Evolutionary conservation across 352 stramenopile species (phyloP), one percentile per base, ranked within the genome.

Genomic region (Phytopythium boreale): DNA sequence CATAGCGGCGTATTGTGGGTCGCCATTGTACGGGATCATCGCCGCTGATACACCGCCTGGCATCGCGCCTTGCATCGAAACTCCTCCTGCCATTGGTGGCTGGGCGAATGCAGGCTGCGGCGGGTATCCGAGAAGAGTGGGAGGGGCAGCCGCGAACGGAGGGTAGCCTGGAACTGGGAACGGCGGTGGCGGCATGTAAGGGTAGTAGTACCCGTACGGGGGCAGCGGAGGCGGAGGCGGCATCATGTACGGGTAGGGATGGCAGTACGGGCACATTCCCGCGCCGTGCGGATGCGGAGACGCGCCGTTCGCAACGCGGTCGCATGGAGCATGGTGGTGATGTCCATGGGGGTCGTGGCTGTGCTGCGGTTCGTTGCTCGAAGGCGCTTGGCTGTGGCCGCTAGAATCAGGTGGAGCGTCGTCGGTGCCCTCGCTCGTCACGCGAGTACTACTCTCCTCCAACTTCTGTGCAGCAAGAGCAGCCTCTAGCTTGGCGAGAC

Each of bases 201-300:
- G 64, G 55, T 81, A 77, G 62, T 77, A 79, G 56, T 73, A 80
- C 52, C 74, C 70, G 46, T 78, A 80, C 39, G 73, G 64, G 1
- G 58, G 51, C 36, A 59, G 65, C 24, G 67, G 62, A 0, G 67
- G 69, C n/a, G 67, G 71, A 8, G 72, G 72, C 12, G 62, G 56
- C 61, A 76, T 75, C 50, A 69, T 65, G 64, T 80, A 83, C 20
- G 68, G 67, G 68, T 79, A 80, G 17, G 66, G 65, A 37, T 71
- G 44, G 47, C 72, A 74, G 37, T 61, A 51, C 19, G 56, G n/a
- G 19, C 56, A 61, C 34, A 47, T 34, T 17, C 47, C 62, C 6
- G 27, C 20, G 27, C 27, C 27, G 10, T 63, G 56, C 29, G 29
- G 29, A 7, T 34, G 29, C 29, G 62, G 46, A 46, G 43, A 50